phyloP scores from a whole-genome alignment of 805 yeast genomes.

The Ogataea philodendri region DNA sequence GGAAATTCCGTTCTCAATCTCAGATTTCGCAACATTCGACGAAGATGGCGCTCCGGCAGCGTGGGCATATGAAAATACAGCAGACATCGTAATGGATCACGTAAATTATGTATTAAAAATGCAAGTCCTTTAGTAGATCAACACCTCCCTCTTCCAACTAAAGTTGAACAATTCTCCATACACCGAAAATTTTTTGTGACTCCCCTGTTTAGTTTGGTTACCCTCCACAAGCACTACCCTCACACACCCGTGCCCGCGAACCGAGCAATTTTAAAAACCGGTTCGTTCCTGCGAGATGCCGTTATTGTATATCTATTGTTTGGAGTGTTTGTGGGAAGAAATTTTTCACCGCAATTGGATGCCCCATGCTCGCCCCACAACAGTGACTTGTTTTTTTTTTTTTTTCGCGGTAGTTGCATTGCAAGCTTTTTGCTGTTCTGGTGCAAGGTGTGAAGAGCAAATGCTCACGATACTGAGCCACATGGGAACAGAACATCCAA shows the following conservation, averaged over 20 bases:
- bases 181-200: conserved; percentile 13
- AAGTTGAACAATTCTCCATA: conserved; percentile 14
- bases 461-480: too few relatives aligned
- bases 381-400: too few relatives aligned
- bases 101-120: conserved; percentile 4
- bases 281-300: not conserved
- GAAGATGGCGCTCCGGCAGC: conserved; percentile 31
- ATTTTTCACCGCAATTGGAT: too few relatives aligned
- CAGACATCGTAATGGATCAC: conserved; percentile 20
- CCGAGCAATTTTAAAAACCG: conserved; percentile 1
- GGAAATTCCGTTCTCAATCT: conserved; percentile 15
- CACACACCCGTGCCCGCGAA: conserved; percentile 1
- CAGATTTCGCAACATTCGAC: conserved; percentile 8
- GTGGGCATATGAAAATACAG: conserved; percentile 34
- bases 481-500: conserved; percentile 7
- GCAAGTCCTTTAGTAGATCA: conserved; percentile 8
- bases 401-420: not conserved
- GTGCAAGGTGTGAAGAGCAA: conserved; percentile 4
- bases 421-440: conserved; percentile 1
- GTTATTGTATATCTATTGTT: conserved; percentile 3
- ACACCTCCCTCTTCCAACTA: conserved; percentile 14
- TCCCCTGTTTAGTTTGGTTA: conserved; percentile 8
- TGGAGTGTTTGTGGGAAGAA: not conserved
- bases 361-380: too few relatives aligned
- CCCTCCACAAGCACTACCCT: conserved; percentile 5